Conservation (phyloP, 2,329 filamentous ascomycete genomes). For the Aureobasidium subglaciale region DNA sequence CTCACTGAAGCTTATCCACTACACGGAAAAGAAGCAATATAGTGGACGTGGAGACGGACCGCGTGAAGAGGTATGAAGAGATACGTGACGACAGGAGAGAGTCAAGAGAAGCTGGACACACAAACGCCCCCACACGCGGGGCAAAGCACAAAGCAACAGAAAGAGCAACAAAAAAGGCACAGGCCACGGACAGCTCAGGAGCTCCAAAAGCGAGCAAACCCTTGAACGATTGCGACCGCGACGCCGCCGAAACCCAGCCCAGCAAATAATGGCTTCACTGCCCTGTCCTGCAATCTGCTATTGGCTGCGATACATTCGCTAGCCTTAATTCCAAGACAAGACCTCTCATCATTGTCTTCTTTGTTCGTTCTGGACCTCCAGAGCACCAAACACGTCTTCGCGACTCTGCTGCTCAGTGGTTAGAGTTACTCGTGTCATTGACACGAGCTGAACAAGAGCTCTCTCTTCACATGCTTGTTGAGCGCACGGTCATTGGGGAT, state of each 20-base stretch:
- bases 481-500: background rate
- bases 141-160: background rate
- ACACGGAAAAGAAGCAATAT: slow-evolving; percentile 8
- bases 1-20: slow-evolving; percentile 13
- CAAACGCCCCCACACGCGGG: slow-evolving; percentile 13
- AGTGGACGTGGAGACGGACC: background rate
- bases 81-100: slow-evolving; percentile 11
- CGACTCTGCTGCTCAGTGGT: slow-evolving; percentile 2
- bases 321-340: background rate
- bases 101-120: background rate
- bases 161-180: slow-evolving; percentile 6
- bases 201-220: background rate
- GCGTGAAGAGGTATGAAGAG: background rate
- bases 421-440: background rate
- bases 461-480: slow-evolving; percentile 7
- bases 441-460: background rate
- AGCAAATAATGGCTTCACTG: slow-evolving; percentile 11
- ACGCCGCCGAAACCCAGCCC: slow-evolving; percentile 12
- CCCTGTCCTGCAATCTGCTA: background rate
- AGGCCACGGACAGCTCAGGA: slow-evolving; percentile 12
- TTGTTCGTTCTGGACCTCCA: background rate
- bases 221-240: slow-evolving; percentile 9
- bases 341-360: background rate
- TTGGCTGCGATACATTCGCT: background rate
- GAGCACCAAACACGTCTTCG: background rate